phyloP scores from a whole-genome alignment of 1,139 yeast genomes.

The Nematodospora anomalae region DNA sequence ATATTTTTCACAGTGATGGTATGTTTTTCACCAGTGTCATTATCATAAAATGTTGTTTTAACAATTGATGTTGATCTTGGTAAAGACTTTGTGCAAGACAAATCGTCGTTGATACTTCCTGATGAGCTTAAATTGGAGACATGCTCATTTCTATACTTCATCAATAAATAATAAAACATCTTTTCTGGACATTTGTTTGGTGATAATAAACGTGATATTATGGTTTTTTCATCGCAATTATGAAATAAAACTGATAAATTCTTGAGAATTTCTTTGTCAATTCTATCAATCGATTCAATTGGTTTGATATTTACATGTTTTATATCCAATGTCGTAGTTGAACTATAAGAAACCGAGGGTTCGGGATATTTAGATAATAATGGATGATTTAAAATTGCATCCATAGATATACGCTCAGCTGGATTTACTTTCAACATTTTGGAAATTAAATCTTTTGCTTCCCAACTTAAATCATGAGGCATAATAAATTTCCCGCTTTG shows the following conservation, averaged over 20 bases:
- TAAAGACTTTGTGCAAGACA: conserved; percentile 23
- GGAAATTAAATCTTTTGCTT: conserved; percentile 84
- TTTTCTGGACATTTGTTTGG: conserved; percentile 76
- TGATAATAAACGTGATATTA: conserved; percentile 59
- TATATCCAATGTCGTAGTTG: conserved; percentile 22
- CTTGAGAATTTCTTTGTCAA: conserved; percentile 81
- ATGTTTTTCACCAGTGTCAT: conserved; percentile 28
- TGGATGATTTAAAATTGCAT: conserved; percentile 75
- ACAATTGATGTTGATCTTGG: conserved; percentile 49
- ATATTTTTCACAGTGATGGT: conserved; percentile 22
- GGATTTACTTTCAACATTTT: conserved; percentile 85
- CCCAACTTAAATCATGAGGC: conserved; percentile 76
- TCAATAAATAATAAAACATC: conserved; percentile 79
- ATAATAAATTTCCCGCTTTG: conserved; percentile 85
- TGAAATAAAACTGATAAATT: conserved; percentile 90
- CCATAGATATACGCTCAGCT: conserved; percentile 68
- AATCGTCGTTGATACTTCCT: conserved; percentile 17
- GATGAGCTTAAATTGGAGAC: conserved; percentile 21
- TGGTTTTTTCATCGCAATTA: conserved; percentile 66
- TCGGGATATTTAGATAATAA: conserved; percentile 71
- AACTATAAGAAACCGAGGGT: conserved; percentile 18
- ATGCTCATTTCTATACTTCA: conserved; percentile 84
- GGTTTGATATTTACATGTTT: conserved; percentile 43
- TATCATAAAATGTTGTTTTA: conserved; percentile 42
- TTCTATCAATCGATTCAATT: conserved; percentile 52